A percentile compares a stretch with the other conserved stretches of the same genome.
These are phyloP conservation scores for Neonothopanus nambi DNA, from an alignment of 1,284 basidiomycete species.

Conservation along the genomic window DNA sequence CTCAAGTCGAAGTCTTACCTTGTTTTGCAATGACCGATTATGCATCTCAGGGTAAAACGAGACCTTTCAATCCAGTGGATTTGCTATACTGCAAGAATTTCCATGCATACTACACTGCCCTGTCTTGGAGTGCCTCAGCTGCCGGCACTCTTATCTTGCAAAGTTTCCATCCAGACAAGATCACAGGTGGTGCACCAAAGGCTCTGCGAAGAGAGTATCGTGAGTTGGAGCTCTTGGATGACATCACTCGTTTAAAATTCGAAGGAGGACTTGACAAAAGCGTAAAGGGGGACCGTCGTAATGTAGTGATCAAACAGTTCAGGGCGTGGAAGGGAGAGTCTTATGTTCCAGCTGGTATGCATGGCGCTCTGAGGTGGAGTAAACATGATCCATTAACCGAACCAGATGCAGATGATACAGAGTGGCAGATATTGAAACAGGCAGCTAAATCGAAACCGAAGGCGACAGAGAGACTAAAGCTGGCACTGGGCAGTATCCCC, in stretches of 20 bases:
- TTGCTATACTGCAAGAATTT: slow-evolving; percentile 28
- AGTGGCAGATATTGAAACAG: too few relatives aligned
- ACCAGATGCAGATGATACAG: neutral
- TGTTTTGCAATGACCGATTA: slow-evolving; percentile 47
- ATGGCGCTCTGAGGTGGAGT: slow-evolving; percentile 20
- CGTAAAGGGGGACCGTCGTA: slow-evolving; percentile 20
- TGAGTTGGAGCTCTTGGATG: slow-evolving; percentile 33
- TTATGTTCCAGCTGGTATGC: slow-evolving; percentile 19
- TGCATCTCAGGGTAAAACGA: slow-evolving; percentile 38
- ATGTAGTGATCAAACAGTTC: slow-evolving; percentile 22
- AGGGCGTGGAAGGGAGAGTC: slow-evolving; percentile 12
- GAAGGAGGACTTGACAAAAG: slow-evolving; percentile 19
- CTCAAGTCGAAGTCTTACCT: slow-evolving; percentile 35
- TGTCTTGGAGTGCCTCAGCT: slow-evolving; percentile 33
- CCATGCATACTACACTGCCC: slow-evolving; percentile 35
- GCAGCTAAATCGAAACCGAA: too few relatives aligned
- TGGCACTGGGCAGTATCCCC: too few relatives aligned
- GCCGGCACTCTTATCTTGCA: slow-evolving; percentile 34
- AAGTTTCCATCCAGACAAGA: slow-evolving; percentile 24
- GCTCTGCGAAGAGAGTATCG: slow-evolving; percentile 30
- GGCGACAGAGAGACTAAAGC: too few relatives aligned
- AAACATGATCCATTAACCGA: neutral
- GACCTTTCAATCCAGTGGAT: slow-evolving; percentile 34
- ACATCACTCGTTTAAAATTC: slow-evolving; percentile 30
- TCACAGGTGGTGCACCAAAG: slow-evolving; percentile 20